Evolutionary conservation across 352 stramenopile genomes (phyloP).

Genomic region (Peronospora destructor): DNA sequence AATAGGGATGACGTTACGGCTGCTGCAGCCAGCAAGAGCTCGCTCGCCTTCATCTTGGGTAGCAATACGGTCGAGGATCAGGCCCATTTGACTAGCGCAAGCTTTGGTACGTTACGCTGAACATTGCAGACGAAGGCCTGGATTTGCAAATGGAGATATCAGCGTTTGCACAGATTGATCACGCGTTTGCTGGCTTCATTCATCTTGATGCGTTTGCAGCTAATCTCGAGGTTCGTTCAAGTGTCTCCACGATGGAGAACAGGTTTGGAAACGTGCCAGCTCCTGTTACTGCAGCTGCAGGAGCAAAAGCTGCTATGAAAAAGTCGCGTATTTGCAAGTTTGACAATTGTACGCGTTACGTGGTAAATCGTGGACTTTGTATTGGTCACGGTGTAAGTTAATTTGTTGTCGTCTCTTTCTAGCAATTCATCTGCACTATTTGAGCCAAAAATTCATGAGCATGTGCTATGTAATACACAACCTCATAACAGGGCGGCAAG

Average conservation of each 20-base stretch:
- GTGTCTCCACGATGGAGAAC: slow-evolving; percentile 18
- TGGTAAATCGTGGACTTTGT: slow-evolving; percentile 69
- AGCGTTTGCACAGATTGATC: slow-evolving; percentile 19
- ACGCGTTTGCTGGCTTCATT: slow-evolving; percentile 11
- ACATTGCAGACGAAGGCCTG: slow-evolving; percentile 9
- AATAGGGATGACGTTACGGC: slow-evolving; percentile 18
- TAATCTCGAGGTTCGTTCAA: slow-evolving; percentile 17
- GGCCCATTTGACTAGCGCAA: slow-evolving; percentile 9
- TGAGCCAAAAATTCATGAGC: slow-evolving; percentile 14
- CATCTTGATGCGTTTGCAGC: slow-evolving; percentile 19
- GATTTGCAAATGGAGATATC: slow-evolving; percentile 18
- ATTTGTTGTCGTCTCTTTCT: not conserved
- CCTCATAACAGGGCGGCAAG: slow-evolving; percentile 56
- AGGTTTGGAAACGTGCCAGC: slow-evolving; percentile 20
- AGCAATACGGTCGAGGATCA: slow-evolving; percentile 27
- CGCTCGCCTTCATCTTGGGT: slow-evolving; percentile 39
- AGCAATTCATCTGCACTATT: slow-evolving; percentile 2
- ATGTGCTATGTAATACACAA: slow-evolving; percentile 17
- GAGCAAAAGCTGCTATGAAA: slow-evolving; percentile 30
- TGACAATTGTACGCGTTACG: slow-evolving; percentile 65
- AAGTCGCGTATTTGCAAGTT: slow-evolving; percentile 75
- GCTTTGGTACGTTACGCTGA: slow-evolving; percentile 30
- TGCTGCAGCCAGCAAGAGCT: slow-evolving; percentile 31
- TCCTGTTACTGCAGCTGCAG: not conserved
- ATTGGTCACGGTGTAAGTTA: slow-evolving; percentile 56